These are phyloP conservation scores for Aspergillus unguis DNA, from an alignment of 2,329 filamentous ascomycete species.

Conservation along the genomic window DNA sequence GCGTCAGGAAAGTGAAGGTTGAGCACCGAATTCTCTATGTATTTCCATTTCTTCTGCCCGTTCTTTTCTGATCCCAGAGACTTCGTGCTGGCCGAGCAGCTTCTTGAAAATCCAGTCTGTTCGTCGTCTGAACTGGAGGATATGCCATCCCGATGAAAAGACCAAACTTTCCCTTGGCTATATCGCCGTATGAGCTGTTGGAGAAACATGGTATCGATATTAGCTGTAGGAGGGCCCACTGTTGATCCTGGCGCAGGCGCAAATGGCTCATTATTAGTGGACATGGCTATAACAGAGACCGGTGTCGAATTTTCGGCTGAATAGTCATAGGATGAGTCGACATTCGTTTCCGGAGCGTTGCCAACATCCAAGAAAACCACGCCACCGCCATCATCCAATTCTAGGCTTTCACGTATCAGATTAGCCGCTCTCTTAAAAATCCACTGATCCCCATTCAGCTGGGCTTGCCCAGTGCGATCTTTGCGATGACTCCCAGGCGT, in stretches of 20 bases:
- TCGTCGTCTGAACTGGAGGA: constrained; percentile 48
- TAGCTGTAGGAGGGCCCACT: constrained; percentile 27
- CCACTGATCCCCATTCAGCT: constrained; percentile 38
- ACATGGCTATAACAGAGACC: constrained; percentile 34
- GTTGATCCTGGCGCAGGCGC: constrained; percentile 29
- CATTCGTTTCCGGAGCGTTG: constrained; percentile 25
- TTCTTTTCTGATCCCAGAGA: constrained; percentile 19
- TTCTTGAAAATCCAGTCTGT: constrained; percentile 17
- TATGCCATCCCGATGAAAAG: constrained; percentile 44
- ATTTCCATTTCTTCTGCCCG: constrained; percentile 28
- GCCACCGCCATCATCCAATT: constrained; percentile 45
- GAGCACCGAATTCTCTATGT: constrained; percentile 38
- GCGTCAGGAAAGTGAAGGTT: constrained; percentile 48
- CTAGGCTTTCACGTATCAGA: constrained; percentile 48
- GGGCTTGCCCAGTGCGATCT: constrained; percentile 24
- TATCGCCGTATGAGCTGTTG: constrained; percentile 43
- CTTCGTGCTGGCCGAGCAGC: constrained; percentile 11
- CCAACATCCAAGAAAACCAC: constrained; percentile 39
- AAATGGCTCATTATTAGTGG: constrained; percentile 37
- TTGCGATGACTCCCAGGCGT: constrained; percentile 28
- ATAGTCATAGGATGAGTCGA: constrained; percentile 29
- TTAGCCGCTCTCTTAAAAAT: constrained; percentile 50
- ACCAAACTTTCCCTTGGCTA: constrained; percentile 48
- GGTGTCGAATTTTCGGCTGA: constrained; percentile 27
- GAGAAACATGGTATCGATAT: constrained; percentile 32